These are phyloP conservation scores for Trametes coccinea DNA, from an alignment of 768 basidiomycete species.

Conservation along the genomic window DNA sequence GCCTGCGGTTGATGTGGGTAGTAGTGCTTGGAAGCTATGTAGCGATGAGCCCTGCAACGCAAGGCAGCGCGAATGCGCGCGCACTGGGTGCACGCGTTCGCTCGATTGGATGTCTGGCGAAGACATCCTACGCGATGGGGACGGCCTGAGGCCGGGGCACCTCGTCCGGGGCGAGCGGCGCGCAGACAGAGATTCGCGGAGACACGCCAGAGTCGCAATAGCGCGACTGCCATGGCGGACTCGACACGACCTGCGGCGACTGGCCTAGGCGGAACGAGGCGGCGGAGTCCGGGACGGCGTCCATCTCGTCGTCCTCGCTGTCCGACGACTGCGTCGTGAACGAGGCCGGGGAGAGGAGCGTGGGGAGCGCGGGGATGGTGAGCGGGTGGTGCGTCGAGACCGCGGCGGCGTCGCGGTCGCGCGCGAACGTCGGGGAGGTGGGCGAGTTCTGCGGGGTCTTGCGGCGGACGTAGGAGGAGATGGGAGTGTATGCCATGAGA, in stretches of 20 bases:
- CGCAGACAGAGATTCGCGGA: conserved; percentile 15
- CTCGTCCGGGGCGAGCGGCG: conserved; percentile 17
- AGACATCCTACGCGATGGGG: conserved; percentile 13
- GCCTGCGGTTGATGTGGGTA: not conserved
- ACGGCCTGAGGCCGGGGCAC: conserved; percentile 4
- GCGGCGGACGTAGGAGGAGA: conserved; percentile 77
- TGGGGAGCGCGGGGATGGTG: conserved; percentile 64
- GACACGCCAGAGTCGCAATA: conserved; percentile 19
- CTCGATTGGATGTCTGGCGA: not conserved
- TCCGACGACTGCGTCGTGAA: conserved; percentile 26
- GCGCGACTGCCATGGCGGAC: conserved; percentile 21
- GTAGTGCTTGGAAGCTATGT: not conserved
- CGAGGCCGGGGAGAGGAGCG: conserved; percentile 30
- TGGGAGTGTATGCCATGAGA: conserved; percentile 53
- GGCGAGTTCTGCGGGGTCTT: conserved; percentile 77
- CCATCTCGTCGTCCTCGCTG: conserved; percentile 32
- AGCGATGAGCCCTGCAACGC: not conserved
- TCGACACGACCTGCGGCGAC: conserved; percentile 6
- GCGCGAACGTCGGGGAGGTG: conserved; percentile 62
- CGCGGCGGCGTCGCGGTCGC: conserved; percentile 31
- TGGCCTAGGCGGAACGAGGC: conserved; percentile 16
- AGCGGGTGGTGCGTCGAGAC: conserved; percentile 46
- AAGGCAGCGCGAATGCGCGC: not conserved
- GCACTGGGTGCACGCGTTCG: not conserved
- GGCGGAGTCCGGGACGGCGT: conserved; percentile 6